phyloP scores from a whole-genome alignment of 2,329 filamentous ascomycete genomes.

The Chrysoporthe deuterocubensis region DNA sequence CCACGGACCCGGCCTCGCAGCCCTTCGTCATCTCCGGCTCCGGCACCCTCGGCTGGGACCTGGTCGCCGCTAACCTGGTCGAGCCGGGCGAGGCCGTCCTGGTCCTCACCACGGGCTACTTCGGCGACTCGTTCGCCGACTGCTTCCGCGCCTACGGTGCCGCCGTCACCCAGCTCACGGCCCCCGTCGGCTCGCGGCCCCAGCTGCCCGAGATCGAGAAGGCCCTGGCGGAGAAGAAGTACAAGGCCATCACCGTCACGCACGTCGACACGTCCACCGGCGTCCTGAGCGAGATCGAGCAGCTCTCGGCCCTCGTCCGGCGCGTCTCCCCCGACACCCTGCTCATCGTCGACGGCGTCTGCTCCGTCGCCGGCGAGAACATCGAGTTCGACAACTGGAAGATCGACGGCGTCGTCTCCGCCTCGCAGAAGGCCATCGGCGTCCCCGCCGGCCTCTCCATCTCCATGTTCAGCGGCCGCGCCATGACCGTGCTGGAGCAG shows the following conservation, averaged over 20 bases:
- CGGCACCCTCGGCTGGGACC: conserved; percentile 94
- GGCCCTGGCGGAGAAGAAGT: conserved; percentile 85
- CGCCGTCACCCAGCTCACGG: conserved; percentile 86
- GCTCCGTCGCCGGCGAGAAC: conserved; percentile 94
- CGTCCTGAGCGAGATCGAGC: conserved; percentile 88
- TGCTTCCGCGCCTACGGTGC: conserved; percentile 91
- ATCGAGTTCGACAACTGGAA: conserved; percentile 96
- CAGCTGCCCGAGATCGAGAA: conserved; percentile 86
- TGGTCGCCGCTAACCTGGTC: conserved; percentile 90
- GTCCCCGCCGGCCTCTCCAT: conserved; percentile 94
- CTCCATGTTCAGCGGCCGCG: conserved; percentile 87
- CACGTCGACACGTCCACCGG: conserved; percentile 98
- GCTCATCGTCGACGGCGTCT: conserved; percentile 92
- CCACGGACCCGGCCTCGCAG: conserved; percentile 78
- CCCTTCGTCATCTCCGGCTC: conserved; percentile 94
- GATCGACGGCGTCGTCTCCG: conserved; percentile 89
- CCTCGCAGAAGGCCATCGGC: conserved; percentile 95
- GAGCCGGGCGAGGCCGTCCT: conserved; percentile 90
- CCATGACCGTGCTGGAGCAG: conserved; percentile 78
- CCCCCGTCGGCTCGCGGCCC: conserved; percentile 84
- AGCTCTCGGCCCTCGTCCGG: conserved; percentile 80
- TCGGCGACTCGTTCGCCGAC: conserved; percentile 91
- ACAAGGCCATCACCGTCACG: conserved; percentile 93
- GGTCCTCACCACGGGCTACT: conserved; percentile 95
- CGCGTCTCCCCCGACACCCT: conserved; percentile 89